These are phyloP conservation scores for Davidsoniella eucalypti DNA, from an alignment of 2,329 filamentous ascomycete species.

Conservation along the genomic window DNA sequence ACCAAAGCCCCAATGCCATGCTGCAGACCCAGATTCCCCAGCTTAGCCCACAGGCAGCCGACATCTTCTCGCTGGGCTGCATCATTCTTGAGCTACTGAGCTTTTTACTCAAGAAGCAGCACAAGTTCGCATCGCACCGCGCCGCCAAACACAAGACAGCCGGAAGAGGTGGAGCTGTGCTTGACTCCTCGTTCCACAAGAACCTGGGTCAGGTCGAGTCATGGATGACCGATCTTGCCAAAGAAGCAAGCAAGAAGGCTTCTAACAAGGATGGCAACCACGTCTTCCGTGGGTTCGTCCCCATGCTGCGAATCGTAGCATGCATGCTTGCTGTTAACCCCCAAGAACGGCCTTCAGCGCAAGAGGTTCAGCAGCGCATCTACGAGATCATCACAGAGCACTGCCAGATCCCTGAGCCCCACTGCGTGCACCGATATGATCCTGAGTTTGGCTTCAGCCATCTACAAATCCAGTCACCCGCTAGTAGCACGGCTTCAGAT, in stretches of 20 bases:
- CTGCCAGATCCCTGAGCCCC: slow-evolving; percentile 32
- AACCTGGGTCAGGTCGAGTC: slow-evolving; percentile 51
- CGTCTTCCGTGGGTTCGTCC: slow-evolving; percentile 33
- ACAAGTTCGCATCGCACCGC: slow-evolving; percentile 50
- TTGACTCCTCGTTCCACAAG: slow-evolving; percentile 56
- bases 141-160: slow-evolving; percentile 45
- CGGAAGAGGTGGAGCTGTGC: slow-evolving; percentile 41
- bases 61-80: slow-evolving; percentile 59
- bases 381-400: slow-evolving; percentile 35
- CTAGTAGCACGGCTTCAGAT: slow-evolving; percentile 10
- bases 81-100: slow-evolving; percentile 56
- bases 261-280: slow-evolving; percentile 24
- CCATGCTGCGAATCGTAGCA: slow-evolving; percentile 34
- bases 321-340: slow-evolving; percentile 38
- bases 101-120: slow-evolving; percentile 49
- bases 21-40: slow-evolving; percentile 26
- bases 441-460: slow-evolving; percentile 20
- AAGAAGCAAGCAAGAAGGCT: slow-evolving; percentile 36
- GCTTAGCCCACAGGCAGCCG: slow-evolving; percentile 40
- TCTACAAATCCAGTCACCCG: slow-evolving; percentile 14
- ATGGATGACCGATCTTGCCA: slow-evolving; percentile 48
- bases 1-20: slow-evolving; percentile 18
- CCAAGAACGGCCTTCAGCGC: slow-evolving; percentile 34
- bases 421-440: slow-evolving; percentile 36
- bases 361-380: slow-evolving; percentile 34